Evolutionary conservation across 1,284 basidiomycete species (phyloP), one percentile per base, ranked within the genome.

Genomic region (Mycena citricolor): DNA sequence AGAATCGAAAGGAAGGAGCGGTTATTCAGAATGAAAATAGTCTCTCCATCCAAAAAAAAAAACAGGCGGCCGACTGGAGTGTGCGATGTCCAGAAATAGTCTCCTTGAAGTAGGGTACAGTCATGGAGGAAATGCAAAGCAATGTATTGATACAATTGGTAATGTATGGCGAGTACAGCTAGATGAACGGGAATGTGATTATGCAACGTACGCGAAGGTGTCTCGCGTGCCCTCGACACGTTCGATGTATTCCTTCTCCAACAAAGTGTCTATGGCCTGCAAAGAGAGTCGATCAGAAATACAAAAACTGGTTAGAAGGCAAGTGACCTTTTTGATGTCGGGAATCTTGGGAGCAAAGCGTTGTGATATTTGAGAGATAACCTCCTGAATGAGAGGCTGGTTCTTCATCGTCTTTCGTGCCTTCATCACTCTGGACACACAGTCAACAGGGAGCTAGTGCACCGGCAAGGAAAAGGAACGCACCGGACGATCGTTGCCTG

Each of bases 171-270:
- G n/a, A n/a, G n/a, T n/a, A n/a, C n/a, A n/a, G n/a, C n/a, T n/a
- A n/a, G n/a, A n/a, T n/a, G n/a, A n/a, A n/a, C n/a, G n/a, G n/a
- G n/a, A n/a, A n/a, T n/a, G n/a, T n/a, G n/a, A 21, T 70, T 57
- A 74, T 39, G 85, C 86, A 54, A 88, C 81, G 57, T 89, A 88
- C 21, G 83, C 81, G 58, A 88, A 89, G 35, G 82, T 84, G 63
- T 89, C 86, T 57, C 83, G 77, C 36, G 85, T 84, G 12, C 84
- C 90, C 20, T 92, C 89, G 17, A 90, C 86, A 24, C 94, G 85
- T 64, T 97, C 94, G 51, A 99, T 87, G 64, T 97, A 99, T 67
- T 98, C 97, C 68, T 97, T 97, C 72, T 99, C 95, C 49, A 99
- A 77, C 23, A 99, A 71, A 23, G 88, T 86, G 61, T 99, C 97